Conservation (phyloP, 2,329 filamentous ascomycete species). For the Trichoderma brevicompactum region DNA sequence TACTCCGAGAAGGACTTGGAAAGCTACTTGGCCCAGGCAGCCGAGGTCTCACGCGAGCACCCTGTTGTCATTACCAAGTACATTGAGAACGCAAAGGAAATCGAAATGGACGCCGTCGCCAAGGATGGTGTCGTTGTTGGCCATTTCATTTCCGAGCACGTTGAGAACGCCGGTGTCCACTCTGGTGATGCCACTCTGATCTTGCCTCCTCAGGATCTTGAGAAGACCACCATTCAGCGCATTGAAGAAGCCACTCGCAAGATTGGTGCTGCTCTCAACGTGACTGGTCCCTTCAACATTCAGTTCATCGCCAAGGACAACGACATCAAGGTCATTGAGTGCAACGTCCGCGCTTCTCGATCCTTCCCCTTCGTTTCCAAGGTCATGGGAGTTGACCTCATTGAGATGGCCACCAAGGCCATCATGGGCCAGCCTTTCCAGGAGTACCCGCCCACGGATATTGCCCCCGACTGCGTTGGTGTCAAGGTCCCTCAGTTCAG, state of each 20-base stretch:
- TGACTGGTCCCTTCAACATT: slow-evolving; percentile 97
- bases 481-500: slow-evolving; percentile 99
- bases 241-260: slow-evolving; percentile 96
- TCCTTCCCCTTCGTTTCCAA: slow-evolving; percentile 99
- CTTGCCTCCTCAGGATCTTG: slow-evolving; percentile 89
- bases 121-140: slow-evolving; percentile 86
- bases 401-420: slow-evolving; percentile 97
- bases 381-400: slow-evolving; percentile 96
- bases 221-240: slow-evolving; percentile 82
- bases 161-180: slow-evolving; percentile 98
- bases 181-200: slow-evolving; percentile 97
- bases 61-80: slow-evolving; percentile 99
- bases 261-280: slow-evolving; percentile 90
- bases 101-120: slow-evolving; percentile 98
- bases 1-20: slow-evolving; percentile 94
- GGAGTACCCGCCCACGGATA: slow-evolving; percentile 77
- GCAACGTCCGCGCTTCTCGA: slow-evolving; percentile 93
- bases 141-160: slow-evolving; percentile 98
- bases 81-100: slow-evolving; percentile 98
- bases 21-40: slow-evolving; percentile 86
- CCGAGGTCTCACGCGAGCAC: slow-evolving; percentile 90
- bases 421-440: slow-evolving; percentile 84
- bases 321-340: slow-evolving; percentile 99
- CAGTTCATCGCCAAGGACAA: slow-evolving; percentile 99
- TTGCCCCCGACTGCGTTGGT: slow-evolving; percentile 83